Conservation (phyloP, 441 rosid genomes). For the Euphorbia schlechtendalii region DNA sequence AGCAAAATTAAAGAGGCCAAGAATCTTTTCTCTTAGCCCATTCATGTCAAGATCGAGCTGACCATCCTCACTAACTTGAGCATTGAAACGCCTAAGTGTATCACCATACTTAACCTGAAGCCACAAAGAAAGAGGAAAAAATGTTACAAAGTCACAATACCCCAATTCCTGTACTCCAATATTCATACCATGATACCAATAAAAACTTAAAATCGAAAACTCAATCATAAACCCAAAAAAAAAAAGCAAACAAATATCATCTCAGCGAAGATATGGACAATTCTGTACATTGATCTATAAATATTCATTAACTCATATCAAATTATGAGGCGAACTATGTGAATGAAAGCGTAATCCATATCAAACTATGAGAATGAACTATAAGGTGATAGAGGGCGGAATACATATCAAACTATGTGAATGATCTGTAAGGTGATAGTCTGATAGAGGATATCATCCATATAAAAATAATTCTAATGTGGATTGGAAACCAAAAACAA, state of each 20-base stretch:
- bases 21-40: slow-evolving; percentile 50
- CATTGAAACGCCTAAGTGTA: slow-evolving; percentile 82
- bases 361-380: not conserved
- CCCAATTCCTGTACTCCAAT: not conserved
- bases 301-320: slow-evolving; percentile 1
- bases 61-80: slow-evolving; percentile 31
- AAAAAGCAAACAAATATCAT: too few relatives aligned
- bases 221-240: not conserved
- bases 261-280: slow-evolving; percentile 44
- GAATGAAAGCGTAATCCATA: not conserved
- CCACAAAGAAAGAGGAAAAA: slow-evolving; percentile 3
- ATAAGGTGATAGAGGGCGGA: slow-evolving; percentile 18
- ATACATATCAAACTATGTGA: too few relatives aligned
- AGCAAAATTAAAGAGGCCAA: slow-evolving; percentile 49
- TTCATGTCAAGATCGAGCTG: slow-evolving; percentile 60
- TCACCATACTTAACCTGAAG: slow-evolving; percentile 65
- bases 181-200: not conserved
- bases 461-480: not conserved
- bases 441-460: too few relatives aligned
- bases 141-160: too few relatives aligned
- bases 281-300: slow-evolving; percentile 12
- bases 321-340: not conserved
- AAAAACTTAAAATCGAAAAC: not conserved
- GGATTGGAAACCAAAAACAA: not conserved
- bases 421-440: too few relatives aligned